Base-by-base conservation (phyloP, 495 filamentous ascomycete genomes). In the Aspergillus mulundensis region DNA sequence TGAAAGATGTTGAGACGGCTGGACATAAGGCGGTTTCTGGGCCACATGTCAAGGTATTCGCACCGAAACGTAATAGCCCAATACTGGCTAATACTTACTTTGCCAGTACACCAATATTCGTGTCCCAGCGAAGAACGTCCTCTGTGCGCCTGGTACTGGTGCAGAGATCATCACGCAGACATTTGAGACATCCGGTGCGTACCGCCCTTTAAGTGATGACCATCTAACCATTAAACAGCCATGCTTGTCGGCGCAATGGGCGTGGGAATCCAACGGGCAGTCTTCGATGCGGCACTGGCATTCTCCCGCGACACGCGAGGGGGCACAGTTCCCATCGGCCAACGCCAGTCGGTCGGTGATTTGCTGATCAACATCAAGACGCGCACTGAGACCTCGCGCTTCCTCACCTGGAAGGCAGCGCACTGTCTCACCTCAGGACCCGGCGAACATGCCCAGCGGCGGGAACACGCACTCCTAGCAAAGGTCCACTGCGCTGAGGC, bases 171-270 rank as follows among this genome's bases (percentile, higher is more conserved):
- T 57, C n/a, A 57, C 40, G 6, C 39, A 52, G 24, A 52, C 55
- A 3, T 57, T 57, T 15, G 55, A 57, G 21, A 57, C 50, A n/a
- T 57, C 55, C 30, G 55, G 55, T 57, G 10, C 15, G 38, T 44
- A n/a, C 1, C 43, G 7, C 24, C 2, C 32, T 2, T 36, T 15
- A 10, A 30, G 10, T 4, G 10, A 5, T 30, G 28, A 30, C 28
- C 28, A 10, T 36, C 32, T 36, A 15, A 36, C 2, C 5, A 14
- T 18, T 28, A 10, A 12, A 44, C 23, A 57, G 58, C 53, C 18
- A 55, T 55, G 39, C 45, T 60, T 14, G 58, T 60, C 28, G 58
- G 58, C 19, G 58, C 58, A 32, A 53, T 60, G 53, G 52, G 46
- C n/a, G 47, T 56, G 0, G 58, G 52, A 19, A 48, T 60, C 24